phyloP scores from a whole-genome alignment of 2,329 filamentous ascomycete genomes.

The Penicillium olsonii region DNA sequence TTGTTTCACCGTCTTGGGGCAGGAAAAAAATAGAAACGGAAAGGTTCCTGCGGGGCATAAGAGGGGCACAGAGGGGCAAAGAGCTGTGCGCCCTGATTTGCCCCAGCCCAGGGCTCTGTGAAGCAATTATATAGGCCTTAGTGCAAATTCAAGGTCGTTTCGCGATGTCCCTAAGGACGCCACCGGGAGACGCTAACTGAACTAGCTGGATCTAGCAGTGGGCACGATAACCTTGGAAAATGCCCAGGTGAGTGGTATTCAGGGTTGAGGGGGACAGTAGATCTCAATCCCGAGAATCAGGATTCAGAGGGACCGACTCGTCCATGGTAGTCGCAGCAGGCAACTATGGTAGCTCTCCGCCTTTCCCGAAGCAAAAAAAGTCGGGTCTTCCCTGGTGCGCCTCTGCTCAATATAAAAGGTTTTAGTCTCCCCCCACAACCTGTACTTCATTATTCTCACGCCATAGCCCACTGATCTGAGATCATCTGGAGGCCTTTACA shows the following conservation, averaged over 20 bases:
- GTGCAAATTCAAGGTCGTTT: background rate
- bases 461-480: slow-evolving; percentile 18
- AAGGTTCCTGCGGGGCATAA: slow-evolving; percentile 21
- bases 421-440: slow-evolving; percentile 5
- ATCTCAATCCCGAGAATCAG: slow-evolving; percentile 4
- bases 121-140: background rate
- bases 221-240: too few species aligned
- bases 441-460: slow-evolving; percentile 16
- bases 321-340: slow-evolving; percentile 3
- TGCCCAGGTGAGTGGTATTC: too few species aligned
- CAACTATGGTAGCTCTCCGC: slow-evolving; percentile 9
- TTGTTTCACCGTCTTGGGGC: background rate
- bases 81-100: slow-evolving; percentile 15
- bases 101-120: background rate
- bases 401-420: slow-evolving; percentile 15
- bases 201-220: background rate
- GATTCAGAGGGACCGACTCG: background rate
- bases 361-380: slow-evolving; percentile 1
- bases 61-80: slow-evolving; percentile 11
- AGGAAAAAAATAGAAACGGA: slow-evolving; percentile 21
- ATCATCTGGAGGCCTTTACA: slow-evolving; percentile 17
- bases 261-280: background rate
- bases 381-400: background rate
- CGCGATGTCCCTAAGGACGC: background rate
- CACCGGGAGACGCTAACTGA: background rate